phyloP scores from a whole-genome alignment of 78 protist genomes.

The Thecamonas trahens region DNA sequence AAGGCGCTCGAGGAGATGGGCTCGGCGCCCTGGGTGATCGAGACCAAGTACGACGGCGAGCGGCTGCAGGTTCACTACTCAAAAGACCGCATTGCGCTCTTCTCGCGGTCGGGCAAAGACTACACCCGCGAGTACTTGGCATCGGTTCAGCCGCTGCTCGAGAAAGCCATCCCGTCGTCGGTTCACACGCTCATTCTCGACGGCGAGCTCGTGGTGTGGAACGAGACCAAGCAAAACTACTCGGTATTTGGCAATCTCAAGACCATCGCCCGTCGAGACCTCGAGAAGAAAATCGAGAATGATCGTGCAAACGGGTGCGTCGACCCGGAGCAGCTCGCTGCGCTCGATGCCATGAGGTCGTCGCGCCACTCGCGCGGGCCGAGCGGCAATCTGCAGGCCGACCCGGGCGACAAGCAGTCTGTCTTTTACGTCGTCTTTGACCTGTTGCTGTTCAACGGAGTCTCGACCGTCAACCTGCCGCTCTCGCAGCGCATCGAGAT shows the following conservation, averaged over 20 bases:
- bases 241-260: constrained; percentile 71
- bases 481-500: background rate
- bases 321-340: too few species aligned
- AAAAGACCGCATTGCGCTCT: constrained; percentile 14
- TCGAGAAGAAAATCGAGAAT: too few species aligned
- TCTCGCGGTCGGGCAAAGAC: constrained; percentile 49
- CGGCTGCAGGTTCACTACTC: constrained; percentile 66
- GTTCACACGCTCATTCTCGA: constrained; percentile 40
- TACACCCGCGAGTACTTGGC: constrained; percentile 41
- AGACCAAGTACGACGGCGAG: constrained; percentile 83
- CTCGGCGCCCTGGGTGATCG: constrained; percentile 21
- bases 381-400: too few species aligned
- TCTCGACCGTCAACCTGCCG: too few species aligned
- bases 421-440: constrained; percentile 51
- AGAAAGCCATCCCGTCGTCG: background rate
- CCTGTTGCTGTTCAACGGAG: constrained; percentile 56
- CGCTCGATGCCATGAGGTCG: too few species aligned
- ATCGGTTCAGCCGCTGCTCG: background rate
- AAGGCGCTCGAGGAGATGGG: constrained; percentile 16
- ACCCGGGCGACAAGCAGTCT: too few species aligned
- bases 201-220: constrained; percentile 54
- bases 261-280: constrained; percentile 12
- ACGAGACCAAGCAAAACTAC: constrained; percentile 17
- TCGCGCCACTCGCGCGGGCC: too few species aligned
- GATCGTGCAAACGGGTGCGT: too few species aligned